Conservation (phyloP, 495 filamentous ascomycete genomes). For the Penicillium manginii region DNA sequence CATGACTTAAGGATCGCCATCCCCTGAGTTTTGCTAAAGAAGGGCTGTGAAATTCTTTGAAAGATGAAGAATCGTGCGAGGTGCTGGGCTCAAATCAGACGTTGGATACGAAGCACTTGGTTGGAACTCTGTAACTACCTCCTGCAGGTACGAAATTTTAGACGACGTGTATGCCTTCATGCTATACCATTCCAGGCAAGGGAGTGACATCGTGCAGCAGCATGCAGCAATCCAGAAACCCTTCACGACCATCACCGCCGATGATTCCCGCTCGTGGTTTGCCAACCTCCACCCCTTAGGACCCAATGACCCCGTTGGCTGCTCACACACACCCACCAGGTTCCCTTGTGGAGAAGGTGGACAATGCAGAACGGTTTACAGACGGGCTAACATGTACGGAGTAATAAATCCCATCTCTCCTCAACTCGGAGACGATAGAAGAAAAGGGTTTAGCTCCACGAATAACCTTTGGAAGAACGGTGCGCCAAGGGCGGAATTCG, state of each 20-base stretch:
- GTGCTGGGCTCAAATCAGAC: not conserved
- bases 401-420: not conserved
- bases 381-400: not conserved
- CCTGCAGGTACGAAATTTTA: too few species aligned
- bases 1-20: conserved; percentile 20
- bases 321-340: not conserved
- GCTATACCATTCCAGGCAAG: not conserved
- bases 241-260: not conserved
- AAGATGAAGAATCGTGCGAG: not conserved
- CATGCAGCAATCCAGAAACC: conserved; percentile 5
- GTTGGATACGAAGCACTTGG: too few species aligned
- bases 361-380: not conserved
- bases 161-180: not conserved
- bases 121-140: too few species aligned
- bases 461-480: not conserved
- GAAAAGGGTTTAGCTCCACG: conserved; percentile 9
- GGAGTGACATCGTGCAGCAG: not conserved
- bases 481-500: conserved; percentile 19
- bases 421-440: not conserved
- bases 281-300: conserved; percentile 14
- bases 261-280: conserved; percentile 15
- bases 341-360: not conserved
- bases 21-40: conserved; percentile 4
- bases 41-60: not conserved
- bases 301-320: conserved; percentile 2